Conservation (phyloP, 192 early-diverging fungal genomes). For the Umbelopsis ramanniana region DNA sequence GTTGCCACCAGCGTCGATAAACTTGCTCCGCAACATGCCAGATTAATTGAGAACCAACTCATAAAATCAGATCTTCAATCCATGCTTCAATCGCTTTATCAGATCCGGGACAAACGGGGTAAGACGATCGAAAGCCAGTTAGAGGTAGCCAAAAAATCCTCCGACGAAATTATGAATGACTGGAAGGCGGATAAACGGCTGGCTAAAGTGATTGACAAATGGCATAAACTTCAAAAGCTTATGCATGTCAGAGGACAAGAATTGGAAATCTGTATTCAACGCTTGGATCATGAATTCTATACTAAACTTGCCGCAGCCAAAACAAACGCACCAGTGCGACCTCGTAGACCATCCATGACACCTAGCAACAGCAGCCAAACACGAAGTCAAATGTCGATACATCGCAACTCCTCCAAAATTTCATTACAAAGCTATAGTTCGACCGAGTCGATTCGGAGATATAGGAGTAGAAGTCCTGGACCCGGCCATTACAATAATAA, state of each 20-base stretch:
- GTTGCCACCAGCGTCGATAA: slow-evolving; percentile 35
- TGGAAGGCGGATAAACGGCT: slow-evolving; percentile 52
- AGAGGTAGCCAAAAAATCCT: background rate
- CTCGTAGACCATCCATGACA: slow-evolving; percentile 18
- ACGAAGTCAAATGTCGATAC: background rate
- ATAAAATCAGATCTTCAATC: slow-evolving; percentile 39
- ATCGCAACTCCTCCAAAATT: slow-evolving; percentile 16
- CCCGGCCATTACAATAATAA: background rate
- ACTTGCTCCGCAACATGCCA: slow-evolving; percentile 33
- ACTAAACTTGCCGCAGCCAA: slow-evolving; percentile 39
- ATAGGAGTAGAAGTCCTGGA: background rate
- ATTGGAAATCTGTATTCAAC: slow-evolving; percentile 40
- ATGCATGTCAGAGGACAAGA: slow-evolving; percentile 53
- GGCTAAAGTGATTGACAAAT: slow-evolving; percentile 48
- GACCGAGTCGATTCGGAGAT: background rate
- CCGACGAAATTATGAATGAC: slow-evolving; percentile 38
- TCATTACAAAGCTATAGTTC: slow-evolving; percentile 18
- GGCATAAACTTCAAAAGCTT: slow-evolving; percentile 46
- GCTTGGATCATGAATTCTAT: slow-evolving; percentile 42
- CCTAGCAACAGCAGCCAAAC: slow-evolving; percentile 13
- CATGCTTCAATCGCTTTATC: slow-evolving; percentile 28
- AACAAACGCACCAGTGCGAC: background rate
- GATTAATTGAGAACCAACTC: slow-evolving; percentile 34
- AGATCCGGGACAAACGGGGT: slow-evolving; percentile 16
- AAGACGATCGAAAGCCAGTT: slow-evolving; percentile 25